Conservation (phyloP, 2,329 filamentous ascomycete genomes). For the Colletotrichum cordylinicola region DNA sequence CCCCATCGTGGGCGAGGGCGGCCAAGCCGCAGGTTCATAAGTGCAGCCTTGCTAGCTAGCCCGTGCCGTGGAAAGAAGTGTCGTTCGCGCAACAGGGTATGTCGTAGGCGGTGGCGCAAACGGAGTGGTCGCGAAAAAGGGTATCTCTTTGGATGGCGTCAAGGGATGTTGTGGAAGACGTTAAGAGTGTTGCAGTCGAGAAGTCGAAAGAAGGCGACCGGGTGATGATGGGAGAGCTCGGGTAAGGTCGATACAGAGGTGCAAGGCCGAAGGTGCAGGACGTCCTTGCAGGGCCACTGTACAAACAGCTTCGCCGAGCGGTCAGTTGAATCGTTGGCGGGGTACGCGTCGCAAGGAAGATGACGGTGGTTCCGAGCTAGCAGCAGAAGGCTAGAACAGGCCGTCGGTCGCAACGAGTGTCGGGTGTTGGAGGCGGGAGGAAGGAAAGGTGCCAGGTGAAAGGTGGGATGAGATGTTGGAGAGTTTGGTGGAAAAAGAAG, state of each 20-base stretch:
- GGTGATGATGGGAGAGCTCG: constrained; percentile 11
- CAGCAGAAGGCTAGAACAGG: background rate
- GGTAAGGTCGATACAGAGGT: constrained; percentile 26
- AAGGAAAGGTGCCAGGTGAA: background rate
- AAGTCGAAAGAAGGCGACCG: background rate
- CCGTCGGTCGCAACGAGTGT: constrained; percentile 17
- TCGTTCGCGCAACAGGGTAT: constrained; percentile 11
- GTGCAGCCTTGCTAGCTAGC: constrained; percentile 26
- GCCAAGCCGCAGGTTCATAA: constrained; percentile 58
- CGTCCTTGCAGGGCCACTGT: constrained; percentile 31
- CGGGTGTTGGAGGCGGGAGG: background rate
- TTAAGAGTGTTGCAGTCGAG: background rate
- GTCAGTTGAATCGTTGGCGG: background rate
- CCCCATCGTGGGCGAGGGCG: constrained; percentile 67
- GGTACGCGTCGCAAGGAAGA: background rate
- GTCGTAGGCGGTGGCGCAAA: constrained; percentile 6
- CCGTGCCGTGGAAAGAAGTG: background rate
- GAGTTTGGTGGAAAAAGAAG: constrained; percentile 23
- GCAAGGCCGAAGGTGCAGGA: constrained; percentile 45
- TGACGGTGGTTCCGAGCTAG: background rate
- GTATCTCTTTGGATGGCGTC: background rate
- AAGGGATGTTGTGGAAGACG: background rate
- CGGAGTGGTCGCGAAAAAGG: background rate
- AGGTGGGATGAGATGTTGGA: constrained; percentile 14
- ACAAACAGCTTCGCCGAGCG: constrained; percentile 35